Evolutionary conservation across 1,139 yeast genomes (phyloP), one percentile per base, ranked within the genome.

Genomic region (Debaryomyces sp.): DNA sequence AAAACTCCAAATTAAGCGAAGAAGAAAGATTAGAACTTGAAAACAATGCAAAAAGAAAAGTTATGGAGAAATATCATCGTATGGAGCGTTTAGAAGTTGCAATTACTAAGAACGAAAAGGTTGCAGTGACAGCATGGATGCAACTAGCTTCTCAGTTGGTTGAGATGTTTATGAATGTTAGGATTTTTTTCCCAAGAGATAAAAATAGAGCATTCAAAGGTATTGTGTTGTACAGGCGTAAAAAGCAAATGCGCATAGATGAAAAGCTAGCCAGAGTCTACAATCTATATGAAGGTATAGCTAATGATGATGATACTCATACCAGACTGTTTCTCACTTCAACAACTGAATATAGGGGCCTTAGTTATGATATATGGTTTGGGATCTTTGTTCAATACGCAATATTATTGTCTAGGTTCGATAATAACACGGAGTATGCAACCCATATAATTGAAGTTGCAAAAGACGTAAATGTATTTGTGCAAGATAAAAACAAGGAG

Each of bases 351-450:
- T 88, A 88, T 60, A 77, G 96, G 51, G 97, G 97, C 0, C 70
- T 91, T 18, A 73, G 77, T 1, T 89, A 89, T 61, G 88, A 86
- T 41, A 79, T 79, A 35, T 94, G 99, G 99, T 90, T 91, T 63
- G 83, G 81, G 52, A 72, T 94, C 7, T 89, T 91, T 60, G 85
- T 91, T 77, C 88, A 86, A 58, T 82, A 87, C 57, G 84, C 96
- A 0, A 64, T 94, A 22, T 73, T 84, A 22, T 75, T 87, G 41
- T 84, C 90, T 0, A 77, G 76, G 48, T 80, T 76, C 58, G 92
- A 87, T 46, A 73, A 78, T 35, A 81, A 83, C 32, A 53, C 68
- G 2, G 84, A 81, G 21, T 88, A 85, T 62, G 96, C 96, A 0
- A 73, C 78, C 43, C 80, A 85, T 48, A 80, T 89, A 6, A 74